phyloP scores from a whole-genome alignment of 352 stramenopile genomes.

The Lagenidium giganteum region DNA sequence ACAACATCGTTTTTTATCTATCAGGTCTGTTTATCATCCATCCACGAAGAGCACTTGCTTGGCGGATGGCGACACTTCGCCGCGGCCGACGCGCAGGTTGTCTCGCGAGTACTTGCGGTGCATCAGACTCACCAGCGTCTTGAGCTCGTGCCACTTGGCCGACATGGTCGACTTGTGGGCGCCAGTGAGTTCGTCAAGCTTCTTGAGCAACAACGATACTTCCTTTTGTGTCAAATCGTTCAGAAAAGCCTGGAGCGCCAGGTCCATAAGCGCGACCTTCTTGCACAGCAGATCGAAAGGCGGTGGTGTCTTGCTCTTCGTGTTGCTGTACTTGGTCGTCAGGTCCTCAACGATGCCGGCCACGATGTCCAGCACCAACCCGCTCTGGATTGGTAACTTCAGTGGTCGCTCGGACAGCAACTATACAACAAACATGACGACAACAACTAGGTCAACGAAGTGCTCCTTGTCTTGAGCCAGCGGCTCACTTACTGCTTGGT shows the following conservation, averaged over 20 bases:
- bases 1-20: constrained; percentile 4
- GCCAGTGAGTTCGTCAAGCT: constrained; percentile 63
- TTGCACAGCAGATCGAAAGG: constrained; percentile 75
- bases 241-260: constrained; percentile 72
- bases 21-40: constrained; percentile 20
- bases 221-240: constrained; percentile 69
- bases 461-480: too few species aligned
- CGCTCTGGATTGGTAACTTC: constrained; percentile 76
- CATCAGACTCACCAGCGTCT: constrained; percentile 82
- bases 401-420: constrained; percentile 54
- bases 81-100: constrained; percentile 62
- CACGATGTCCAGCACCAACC: constrained; percentile 75
- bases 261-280: constrained; percentile 80
- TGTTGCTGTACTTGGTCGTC: constrained; percentile 64
- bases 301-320: constrained; percentile 37
- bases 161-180: constrained; percentile 78
- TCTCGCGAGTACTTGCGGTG: constrained; percentile 81
- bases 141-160: constrained; percentile 82
- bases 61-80: constrained; percentile 24
- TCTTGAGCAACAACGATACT: constrained; percentile 61
- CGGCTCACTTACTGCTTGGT: constrained; percentile 30
- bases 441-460: constrained; percentile 1
- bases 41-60: constrained; percentile 45
- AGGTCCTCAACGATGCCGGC: constrained; percentile 73
- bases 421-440: constrained; percentile 9